These are phyloP conservation scores for Solanum gandarillasii DNA, from an alignment of 257 asterid genomes.

Conservation along the genomic window DNA sequence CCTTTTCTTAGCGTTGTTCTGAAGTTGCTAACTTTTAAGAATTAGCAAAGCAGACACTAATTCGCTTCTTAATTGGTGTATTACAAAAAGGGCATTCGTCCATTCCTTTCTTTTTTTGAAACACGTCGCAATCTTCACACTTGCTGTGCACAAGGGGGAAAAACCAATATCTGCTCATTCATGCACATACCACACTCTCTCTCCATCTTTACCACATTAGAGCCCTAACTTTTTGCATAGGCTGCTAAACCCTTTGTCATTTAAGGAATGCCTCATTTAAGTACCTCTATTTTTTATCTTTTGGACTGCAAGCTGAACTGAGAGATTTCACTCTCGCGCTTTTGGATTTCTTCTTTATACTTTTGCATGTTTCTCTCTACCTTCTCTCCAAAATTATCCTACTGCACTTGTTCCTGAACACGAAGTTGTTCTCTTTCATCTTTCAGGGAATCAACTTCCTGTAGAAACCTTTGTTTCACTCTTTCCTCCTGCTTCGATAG, in stretches of 20 bases:
- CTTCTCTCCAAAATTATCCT: slow-evolving; percentile 25
- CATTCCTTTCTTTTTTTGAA: slow-evolving; percentile 56
- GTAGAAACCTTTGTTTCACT: slow-evolving; percentile 23
- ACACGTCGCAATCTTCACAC: slow-evolving; percentile 47
- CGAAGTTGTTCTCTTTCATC: slow-evolving; percentile 24
- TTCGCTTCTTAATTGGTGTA: slow-evolving; percentile 36
- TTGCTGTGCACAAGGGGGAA: slow-evolving; percentile 81
- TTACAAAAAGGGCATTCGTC: slow-evolving; percentile 73
- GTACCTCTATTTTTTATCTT: slow-evolving; percentile 43
- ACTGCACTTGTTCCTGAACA: slow-evolving; percentile 23
- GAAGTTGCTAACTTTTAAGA: neutral
- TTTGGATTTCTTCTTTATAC: slow-evolving; percentile 24
- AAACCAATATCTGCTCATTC: slow-evolving; percentile 55
- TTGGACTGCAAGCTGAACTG: slow-evolving; percentile 34
- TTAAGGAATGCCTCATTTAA: slow-evolving; percentile 20
- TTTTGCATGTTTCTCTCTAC: slow-evolving; percentile 27
- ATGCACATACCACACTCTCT: slow-evolving; percentile 84
- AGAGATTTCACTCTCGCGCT: slow-evolving; percentile 34
- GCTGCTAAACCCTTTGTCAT: slow-evolving; percentile 30
- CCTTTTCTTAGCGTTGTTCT: neutral
- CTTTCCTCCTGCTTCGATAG: slow-evolving; percentile 46
- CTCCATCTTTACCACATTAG: slow-evolving; percentile 27
- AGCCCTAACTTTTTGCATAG: slow-evolving; percentile 28
- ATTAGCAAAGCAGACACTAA: slow-evolving; percentile 25
- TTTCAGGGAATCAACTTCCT: slow-evolving; percentile 14